A percentile compares a stretch with the other conserved stretches of the same genome.
These are phyloP conservation scores for Scutellaria minor DNA, from an alignment of 257 asterid genomes.

Conservation along the genomic window DNA sequence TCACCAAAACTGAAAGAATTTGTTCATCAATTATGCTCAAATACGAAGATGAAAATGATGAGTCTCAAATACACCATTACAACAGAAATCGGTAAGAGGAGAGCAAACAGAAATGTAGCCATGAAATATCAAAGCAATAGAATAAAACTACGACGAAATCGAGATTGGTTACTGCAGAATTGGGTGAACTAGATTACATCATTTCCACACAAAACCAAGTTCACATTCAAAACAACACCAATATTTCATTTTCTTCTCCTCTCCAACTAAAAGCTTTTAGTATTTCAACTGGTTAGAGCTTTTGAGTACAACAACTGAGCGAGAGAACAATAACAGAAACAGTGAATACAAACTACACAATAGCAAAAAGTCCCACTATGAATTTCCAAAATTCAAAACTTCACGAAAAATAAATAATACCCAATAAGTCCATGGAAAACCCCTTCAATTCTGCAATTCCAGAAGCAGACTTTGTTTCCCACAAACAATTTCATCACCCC, in stretches of 20 bases:
- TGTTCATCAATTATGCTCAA: too few relatives aligned
- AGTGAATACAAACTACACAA: not conserved
- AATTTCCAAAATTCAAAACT: not conserved
- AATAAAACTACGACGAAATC: too few relatives aligned
- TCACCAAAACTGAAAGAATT: too few relatives aligned
- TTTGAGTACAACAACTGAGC: conserved; percentile 8
- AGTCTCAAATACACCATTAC: too few relatives aligned
- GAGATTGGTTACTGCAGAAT: too few relatives aligned
- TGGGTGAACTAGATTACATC: conserved; percentile 19
- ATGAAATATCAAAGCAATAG: too few relatives aligned
- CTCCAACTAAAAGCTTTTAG: conserved; percentile 14
- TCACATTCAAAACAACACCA: conserved; percentile 20
- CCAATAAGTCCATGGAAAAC: conserved; percentile 46
- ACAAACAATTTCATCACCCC: conserved; percentile 23
- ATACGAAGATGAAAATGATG: too few relatives aligned
- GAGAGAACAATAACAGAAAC: conserved; percentile 24
- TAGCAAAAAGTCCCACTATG: not conserved
- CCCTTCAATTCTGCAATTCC: conserved; percentile 55
- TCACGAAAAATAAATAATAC: conserved; percentile 40
- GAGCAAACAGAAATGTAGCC: too few relatives aligned
- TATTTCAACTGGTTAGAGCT: conserved; percentile 6
- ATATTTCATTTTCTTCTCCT: not conserved
- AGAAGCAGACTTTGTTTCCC: conserved; percentile 54
- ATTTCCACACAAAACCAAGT: conserved; percentile 19
- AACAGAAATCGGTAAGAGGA: too few relatives aligned